Evolutionary conservation across 179 eudicot species (phyloP), one percentile per base, ranked within the genome.

Genomic region (Silene vulgaris): DNA sequence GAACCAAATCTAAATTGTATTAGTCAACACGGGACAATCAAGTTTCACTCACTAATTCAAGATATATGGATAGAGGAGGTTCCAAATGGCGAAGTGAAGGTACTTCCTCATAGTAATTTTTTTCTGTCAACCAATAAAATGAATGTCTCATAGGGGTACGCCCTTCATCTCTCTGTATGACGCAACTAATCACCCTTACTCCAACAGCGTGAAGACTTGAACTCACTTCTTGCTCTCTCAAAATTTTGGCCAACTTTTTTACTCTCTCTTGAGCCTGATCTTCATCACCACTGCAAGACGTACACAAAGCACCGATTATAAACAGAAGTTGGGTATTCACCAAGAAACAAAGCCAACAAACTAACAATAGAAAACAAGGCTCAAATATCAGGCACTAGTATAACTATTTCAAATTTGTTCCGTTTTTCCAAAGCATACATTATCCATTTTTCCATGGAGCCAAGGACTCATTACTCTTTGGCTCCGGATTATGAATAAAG

Each of bases 261-360:
- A 96, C 81, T 84, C 99, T 89, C 87, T 93, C 97, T 85, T 96
- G 99, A 84, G 99, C 99, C 80, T 96, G 99, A 82, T 96, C 99
- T 84, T 96, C 99, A 77, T 96, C 99, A 19, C 99, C 98, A 86
- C 99, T 96, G 90, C 84, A 83, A 50, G 29, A 40, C 30, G 16
- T 75, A 43, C 35, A 73, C 5, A 79, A 66, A 68, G 63, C 66
- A 77, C 60, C 48, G 56, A 59, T 5, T 40, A 40, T 16, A 43
- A 71, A 37, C 12, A 40, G 8, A 48, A 57, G 32, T 63, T 65
- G 20, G 30, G 43, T 3, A 9, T 19, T 3, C 4, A 19, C 62
- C 32, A 21, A 54, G 21, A 43, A 75, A 68, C 17, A 67, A 17
- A 32, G 2, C 4, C 71, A 62, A 50, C 14, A 12, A 52, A 57